Evolutionary conservation across 1,284 basidiomycete species (phyloP).

Genomic region (Exobasidium rhododendri): DNA sequence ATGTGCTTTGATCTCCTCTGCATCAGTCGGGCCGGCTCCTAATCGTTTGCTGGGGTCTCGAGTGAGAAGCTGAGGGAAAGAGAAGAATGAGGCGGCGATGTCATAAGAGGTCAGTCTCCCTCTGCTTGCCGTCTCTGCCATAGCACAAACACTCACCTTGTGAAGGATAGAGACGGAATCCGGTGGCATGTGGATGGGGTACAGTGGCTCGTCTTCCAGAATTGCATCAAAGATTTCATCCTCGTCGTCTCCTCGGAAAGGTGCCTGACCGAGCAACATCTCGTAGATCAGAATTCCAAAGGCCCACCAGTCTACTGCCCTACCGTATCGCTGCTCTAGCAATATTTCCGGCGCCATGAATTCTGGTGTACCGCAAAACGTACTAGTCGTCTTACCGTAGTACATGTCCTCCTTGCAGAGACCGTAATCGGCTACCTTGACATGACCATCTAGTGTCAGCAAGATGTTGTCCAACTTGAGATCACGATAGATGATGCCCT

Average conservation of each 20-base stretch:
- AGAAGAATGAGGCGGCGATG: slow-evolving; percentile 10
- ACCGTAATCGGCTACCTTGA: slow-evolving; percentile 98
- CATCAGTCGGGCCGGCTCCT: slow-evolving; percentile 90
- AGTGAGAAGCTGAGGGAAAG: slow-evolving; percentile 64
- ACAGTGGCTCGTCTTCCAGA: slow-evolving; percentile 94
- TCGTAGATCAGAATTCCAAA: slow-evolving; percentile 98
- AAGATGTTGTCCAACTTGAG: slow-evolving; percentile 98
- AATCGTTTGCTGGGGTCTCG: slow-evolving; percentile 87
- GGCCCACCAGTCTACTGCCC: slow-evolving; percentile 99
- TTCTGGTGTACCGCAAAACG: slow-evolving; percentile 98
- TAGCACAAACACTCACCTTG: slow-evolving; percentile 58
- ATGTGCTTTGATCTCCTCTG: slow-evolving; percentile 95
- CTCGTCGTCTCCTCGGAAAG: slow-evolving; percentile 98
- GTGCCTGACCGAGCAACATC: slow-evolving; percentile 97
- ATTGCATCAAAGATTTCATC: slow-evolving; percentile 99
- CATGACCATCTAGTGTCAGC: slow-evolving; percentile 91
- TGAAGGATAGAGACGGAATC: slow-evolving; percentile 94
- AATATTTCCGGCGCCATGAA: slow-evolving; percentile 99
- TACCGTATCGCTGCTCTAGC: slow-evolving; percentile 93
- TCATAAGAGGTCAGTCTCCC: slow-evolving; percentile 12
- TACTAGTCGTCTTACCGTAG: slow-evolving; percentile 92
- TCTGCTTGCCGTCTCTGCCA: neutral
- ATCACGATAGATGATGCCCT: slow-evolving; percentile 84
- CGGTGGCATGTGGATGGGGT: slow-evolving; percentile 99
- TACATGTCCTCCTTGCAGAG: slow-evolving; percentile 99